Evolutionary conservation across 116 monocot genomes (phyloP), one percentile per base, ranked within the genome.

Genomic region (Cymodocea nodosa): DNA sequence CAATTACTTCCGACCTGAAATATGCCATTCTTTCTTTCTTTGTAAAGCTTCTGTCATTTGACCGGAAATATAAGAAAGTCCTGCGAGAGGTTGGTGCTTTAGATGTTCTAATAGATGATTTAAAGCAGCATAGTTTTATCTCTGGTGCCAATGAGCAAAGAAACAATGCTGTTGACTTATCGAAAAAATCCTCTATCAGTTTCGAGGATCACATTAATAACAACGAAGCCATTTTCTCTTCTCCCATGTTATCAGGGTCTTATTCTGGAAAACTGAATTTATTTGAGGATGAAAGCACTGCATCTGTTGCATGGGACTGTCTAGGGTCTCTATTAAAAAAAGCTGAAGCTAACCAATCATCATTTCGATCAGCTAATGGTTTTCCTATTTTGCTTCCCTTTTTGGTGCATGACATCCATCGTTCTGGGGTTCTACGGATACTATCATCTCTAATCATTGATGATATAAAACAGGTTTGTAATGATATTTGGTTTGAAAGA

Each of bases 21-120:
- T 93, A 83, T 56, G 83, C 81, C 19, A 92, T 99, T 74, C 92
- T 99, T 70, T 74, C 89, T 19, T 92, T 99, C 70, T 99, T 92
- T 74, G 99, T 92, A 4, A 99, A 99, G 81, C 81, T 99, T 15
- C 52, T 99, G 34, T 92, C 99, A 23, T 99, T 99, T 75, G 99
- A 99, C 76, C 84, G 86, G 66, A 86, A 99, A 57, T 99, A 99
- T 52, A 92, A 89, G 60, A 99, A 85, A 56, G 81, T 99, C 59
- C 76, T 99, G 4, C 76, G 93, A 53, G 99, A 99, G 86, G 93
- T 99, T 77, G 99, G 93, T 70, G 89, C 89, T 57, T 56, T 99
- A 59, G 99, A 92, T 51, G 87, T 92, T 60, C 71, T 99, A n/a
- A 73, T 99, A 60, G 99, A 92, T 81, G 93, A 99, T 70, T 69